These are phyloP conservation scores for Tetracentron sinense DNA, from an alignment of 164 flowering plant genomes.

Conservation along the genomic window DNA sequence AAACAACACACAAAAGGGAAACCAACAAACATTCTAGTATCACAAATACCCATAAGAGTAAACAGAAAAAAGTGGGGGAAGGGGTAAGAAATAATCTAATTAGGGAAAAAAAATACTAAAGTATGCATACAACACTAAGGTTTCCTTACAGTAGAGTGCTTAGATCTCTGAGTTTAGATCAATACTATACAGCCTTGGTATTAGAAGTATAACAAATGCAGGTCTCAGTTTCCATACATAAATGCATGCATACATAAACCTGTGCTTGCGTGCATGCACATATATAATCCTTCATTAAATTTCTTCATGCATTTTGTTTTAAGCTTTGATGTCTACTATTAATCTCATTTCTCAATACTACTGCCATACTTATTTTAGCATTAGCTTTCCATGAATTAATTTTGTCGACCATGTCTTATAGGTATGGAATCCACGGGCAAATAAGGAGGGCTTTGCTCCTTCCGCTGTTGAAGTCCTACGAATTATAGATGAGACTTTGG, in stretches of 20 bases:
- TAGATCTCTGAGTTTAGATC: not conserved
- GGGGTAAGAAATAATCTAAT: not conserved
- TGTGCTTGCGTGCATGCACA: too few species aligned
- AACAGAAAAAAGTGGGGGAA: not conserved
- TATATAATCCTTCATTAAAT: too few species aligned
- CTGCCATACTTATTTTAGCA: not conserved
- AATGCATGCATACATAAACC: not conserved
- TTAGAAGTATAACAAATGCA: too few species aligned
- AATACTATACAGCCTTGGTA: too few species aligned
- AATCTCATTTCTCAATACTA: not conserved
- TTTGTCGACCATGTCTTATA: constrained; percentile 18
- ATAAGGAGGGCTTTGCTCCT: constrained; percentile 72
- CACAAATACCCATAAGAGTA: not conserved
- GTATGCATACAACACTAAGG: not conserved
- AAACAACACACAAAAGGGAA: too few species aligned
- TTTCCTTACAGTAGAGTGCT: not conserved
- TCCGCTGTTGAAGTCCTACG: constrained; percentile 79
- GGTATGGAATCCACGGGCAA: constrained; percentile 86
- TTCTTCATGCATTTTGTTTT: not conserved
- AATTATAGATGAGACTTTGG: constrained; percentile 75
- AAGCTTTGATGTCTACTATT: not conserved
- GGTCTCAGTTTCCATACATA: too few species aligned
- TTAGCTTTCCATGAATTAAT: not conserved
- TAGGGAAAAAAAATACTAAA: not conserved
- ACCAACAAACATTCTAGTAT: not conserved